Conservation (phyloP, 1,284 basidiomycete genomes). For the Marasmius sp. region DNA sequence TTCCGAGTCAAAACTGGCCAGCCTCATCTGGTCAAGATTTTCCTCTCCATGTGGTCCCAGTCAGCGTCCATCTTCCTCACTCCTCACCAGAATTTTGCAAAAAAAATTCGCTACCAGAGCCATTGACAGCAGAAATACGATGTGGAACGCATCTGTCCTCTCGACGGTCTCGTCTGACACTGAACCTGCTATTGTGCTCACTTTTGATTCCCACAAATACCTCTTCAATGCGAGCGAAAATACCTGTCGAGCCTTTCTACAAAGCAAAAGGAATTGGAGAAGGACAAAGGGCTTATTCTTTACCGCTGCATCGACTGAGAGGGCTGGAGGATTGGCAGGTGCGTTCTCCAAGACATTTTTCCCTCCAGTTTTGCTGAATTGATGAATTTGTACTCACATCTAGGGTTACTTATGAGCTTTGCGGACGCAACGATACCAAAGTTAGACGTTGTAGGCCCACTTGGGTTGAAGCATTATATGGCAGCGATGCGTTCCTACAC, state of each 20-base stretch:
- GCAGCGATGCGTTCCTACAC: constrained; percentile 69
- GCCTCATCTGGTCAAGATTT: neutral
- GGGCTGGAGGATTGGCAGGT: constrained; percentile 74
- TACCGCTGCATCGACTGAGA: constrained; percentile 61
- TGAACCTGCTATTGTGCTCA: constrained; percentile 72
- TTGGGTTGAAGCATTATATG: constrained; percentile 67
- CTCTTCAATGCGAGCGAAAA: constrained; percentile 88
- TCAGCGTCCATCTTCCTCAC: no score
- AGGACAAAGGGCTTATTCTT: constrained; percentile 74
- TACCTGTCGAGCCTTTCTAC: constrained; percentile 70
- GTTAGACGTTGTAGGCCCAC: constrained; percentile 71
- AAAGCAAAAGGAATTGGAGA: constrained; percentile 64
- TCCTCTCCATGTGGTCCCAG: neutral
- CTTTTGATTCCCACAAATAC: constrained; percentile 79
- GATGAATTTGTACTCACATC: constrained; percentile 3
- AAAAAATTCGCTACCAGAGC: neutral
- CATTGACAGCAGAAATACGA: constrained; percentile 32
- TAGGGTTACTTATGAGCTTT: constrained; percentile 81
- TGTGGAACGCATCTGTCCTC: constrained; percentile 62
- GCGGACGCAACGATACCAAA: constrained; percentile 67
- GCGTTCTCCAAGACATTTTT: constrained; percentile 18
- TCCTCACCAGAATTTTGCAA: neutral
- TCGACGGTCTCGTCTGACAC: constrained; percentile 69
- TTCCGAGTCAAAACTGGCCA: neutral
- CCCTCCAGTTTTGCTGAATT: constrained; percentile 3